A percentile compares a stretch with the other conserved stretches of the same genome.
Conservation (phyloP, 768 basidiomycete genomes). For the Rhizopogon vesiculosus region DNA sequence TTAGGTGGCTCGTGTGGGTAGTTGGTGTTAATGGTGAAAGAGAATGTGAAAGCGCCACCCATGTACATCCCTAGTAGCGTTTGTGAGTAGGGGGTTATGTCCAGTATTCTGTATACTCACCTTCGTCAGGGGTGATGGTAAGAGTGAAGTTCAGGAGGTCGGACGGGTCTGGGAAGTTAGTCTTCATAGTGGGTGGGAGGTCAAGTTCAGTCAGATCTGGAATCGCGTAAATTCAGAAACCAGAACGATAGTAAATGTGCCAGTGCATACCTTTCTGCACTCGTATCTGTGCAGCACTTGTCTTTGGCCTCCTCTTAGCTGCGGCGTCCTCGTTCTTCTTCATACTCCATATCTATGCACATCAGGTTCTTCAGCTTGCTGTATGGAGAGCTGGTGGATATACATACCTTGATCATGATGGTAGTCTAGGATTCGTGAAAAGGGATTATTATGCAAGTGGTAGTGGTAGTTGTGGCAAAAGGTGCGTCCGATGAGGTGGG, state of each 20-base stretch:
- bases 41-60: conserved; percentile 90
- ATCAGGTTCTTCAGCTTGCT: conserved; percentile 5
- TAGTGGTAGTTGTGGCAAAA: conserved; percentile 10
- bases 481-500: conserved; percentile 4
- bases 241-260: neutral
- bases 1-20: conserved; percentile 99
- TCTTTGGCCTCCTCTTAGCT: conserved; percentile 97
- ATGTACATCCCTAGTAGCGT: conserved; percentile 86
- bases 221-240: neutral
- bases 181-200: conserved; percentile 94
- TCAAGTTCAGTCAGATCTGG: conserved; percentile 96
- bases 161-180: conserved; percentile 84
- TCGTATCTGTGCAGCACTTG: conserved; percentile 94
- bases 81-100: neutral
- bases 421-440: neutral
- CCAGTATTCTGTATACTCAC: conserved; percentile 34
- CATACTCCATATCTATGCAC: conserved; percentile 91
- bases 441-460: conserved; percentile 4
- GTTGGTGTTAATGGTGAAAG: conserved; percentile 93
- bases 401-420: conserved; percentile 42
- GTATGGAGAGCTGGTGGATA: neutral
- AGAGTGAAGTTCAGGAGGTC: conserved; percentile 97
- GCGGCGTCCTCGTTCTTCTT: conserved; percentile 99
- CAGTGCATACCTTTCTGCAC: conserved; percentile 88
- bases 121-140: conserved; percentile 96